Evolutionary conservation across 805 yeast genomes (phyloP).

Genomic region (Grigorovia jiainica): DNA sequence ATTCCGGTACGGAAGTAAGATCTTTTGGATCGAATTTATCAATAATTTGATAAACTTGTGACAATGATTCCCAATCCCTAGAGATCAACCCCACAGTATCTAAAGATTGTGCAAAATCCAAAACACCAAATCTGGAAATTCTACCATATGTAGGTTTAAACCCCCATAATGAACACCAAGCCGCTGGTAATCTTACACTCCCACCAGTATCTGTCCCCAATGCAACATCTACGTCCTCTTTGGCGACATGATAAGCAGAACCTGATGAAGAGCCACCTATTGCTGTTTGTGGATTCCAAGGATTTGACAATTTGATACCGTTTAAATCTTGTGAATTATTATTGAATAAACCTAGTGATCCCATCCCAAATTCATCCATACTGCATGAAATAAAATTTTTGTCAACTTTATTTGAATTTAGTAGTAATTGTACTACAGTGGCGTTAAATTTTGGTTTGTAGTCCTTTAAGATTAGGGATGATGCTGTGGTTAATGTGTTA

Average conservation of each 20-base stretch:
- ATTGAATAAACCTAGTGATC: slow-evolving; percentile 56
- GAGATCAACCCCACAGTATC: slow-evolving; percentile 89
- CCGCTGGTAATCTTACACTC: slow-evolving; percentile 84
- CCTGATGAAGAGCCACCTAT: slow-evolving; percentile 95
- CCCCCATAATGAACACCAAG: slow-evolving; percentile 75
- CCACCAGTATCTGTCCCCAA: slow-evolving; percentile 98
- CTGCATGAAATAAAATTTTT: not conserved
- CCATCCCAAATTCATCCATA: slow-evolving; percentile 98
- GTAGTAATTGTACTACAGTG: slow-evolving; percentile 42
- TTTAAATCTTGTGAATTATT: slow-evolving; percentile 50
- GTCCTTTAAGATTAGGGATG: slow-evolving; percentile 49
- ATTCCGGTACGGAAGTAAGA: slow-evolving; percentile 53
- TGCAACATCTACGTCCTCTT: slow-evolving; percentile 53
- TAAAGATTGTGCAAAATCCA: slow-evolving; percentile 86
- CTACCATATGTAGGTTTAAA: slow-evolving; percentile 93
- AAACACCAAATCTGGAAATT: slow-evolving; percentile 82
- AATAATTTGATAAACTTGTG: slow-evolving; percentile 43
- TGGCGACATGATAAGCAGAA: slow-evolving; percentile 84
- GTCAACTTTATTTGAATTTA: not conserved
- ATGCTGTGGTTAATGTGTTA: slow-evolving; percentile 66
- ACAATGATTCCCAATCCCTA: slow-evolving; percentile 35
- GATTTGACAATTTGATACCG: slow-evolving; percentile 32
- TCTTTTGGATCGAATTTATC: slow-evolving; percentile 63
- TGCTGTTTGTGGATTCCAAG: not conserved
- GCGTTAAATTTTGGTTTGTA: slow-evolving; percentile 77